A percentile compares a stretch with the other conserved stretches of the same genome.
Conservation (phyloP, 495 filamentous ascomycete species). For the Xylaria venustula region DNA sequence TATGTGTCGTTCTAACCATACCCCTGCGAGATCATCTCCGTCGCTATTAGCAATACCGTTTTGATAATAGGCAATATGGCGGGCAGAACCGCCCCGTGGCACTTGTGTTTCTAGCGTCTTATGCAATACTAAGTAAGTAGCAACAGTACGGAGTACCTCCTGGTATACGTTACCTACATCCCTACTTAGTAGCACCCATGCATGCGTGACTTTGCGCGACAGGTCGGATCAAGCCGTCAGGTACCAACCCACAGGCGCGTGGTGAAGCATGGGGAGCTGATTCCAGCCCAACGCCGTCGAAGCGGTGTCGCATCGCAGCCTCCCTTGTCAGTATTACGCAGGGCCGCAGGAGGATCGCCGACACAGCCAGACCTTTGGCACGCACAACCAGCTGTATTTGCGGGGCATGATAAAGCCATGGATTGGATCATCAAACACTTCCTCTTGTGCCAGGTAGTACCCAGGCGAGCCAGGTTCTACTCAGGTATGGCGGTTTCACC, state of each 20-base stretch:
- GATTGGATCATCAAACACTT: constrained; percentile 8
- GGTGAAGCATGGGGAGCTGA: constrained; percentile 19
- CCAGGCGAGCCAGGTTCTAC: too few species aligned
- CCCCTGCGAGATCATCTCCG: background rate
- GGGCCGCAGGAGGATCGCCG: constrained; percentile 35
- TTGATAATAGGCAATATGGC: background rate
- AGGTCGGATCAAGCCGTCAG: constrained; percentile 28
- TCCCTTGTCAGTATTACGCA: constrained; percentile 28
- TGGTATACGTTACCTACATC: too few species aligned
- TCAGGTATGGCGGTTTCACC: constrained; percentile 6
- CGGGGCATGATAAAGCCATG: constrained; percentile 8
- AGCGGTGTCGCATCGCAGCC: constrained; percentile 29
- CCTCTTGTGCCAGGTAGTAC: too few species aligned
- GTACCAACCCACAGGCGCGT: constrained; percentile 33
- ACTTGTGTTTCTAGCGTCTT: background rate
- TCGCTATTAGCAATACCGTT: background rate
- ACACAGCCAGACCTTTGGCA: constrained; percentile 26
- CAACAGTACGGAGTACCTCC: too few species aligned
- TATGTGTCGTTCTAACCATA: background rate
- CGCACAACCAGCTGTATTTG: constrained; percentile 2
- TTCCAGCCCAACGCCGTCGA: constrained; percentile 33
- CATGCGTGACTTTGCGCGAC: constrained; percentile 8
- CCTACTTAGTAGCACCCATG: too few species aligned
- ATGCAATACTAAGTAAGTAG: background rate
- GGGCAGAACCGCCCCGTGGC: constrained; percentile 6